Base-by-base conservation (phyloP, 257 asterid genomes). In the Rubia yunnanensis region DNA sequence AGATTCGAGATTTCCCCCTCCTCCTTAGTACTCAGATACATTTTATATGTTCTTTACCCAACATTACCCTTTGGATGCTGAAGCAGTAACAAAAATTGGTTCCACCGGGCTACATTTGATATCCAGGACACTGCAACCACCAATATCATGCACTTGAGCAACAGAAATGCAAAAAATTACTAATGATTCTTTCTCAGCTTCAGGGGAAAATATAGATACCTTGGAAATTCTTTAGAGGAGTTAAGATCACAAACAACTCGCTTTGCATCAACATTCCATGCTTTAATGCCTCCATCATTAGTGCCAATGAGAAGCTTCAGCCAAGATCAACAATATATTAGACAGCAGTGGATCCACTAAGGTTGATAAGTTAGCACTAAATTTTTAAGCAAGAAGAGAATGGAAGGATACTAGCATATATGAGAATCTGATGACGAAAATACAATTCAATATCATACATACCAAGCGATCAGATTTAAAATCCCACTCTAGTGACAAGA, bases 101-200 rank as follows among this genome's bases (percentile, higher is more conserved):
- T 94, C 99, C 70, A 89, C 97, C 14, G 99, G 97, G 80, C 99
- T 94, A 86, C 96, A 94, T 78, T 94, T 94, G 82, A 94, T 79
- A 85, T 89, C 99, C 87, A 94, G 74, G 64, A 94, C 85, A 75
- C 99, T 94, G 88, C 77, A 78, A 50, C 53, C 26, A 74, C 72
- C 65, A 81, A 68, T 63, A 34, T 64, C 71, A 64, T 30, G 20
- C 24, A 64, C 38, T 41, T 41, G 61, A 71, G 34, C 7, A 56
- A 30, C 54, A 55, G 17, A 17, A 59, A 52, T 57, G 58, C 26
- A 27, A 61, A 4, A 59, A 23, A 35, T 30, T 34, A 57, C 18
- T 6, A 44, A 20, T 14, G 22, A 26, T 65, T 63, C 71, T 66
- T 69, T 53, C 65, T 49, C 49, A 63, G 31, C 64, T 24, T 59